Percentiles rank a stretch among this genome's conserved stretches.
These are phyloP conservation scores for Cylindrodendrum hubeiense DNA, from an alignment of 2,329 filamentous ascomycete genomes.

Conservation along the genomic window DNA sequence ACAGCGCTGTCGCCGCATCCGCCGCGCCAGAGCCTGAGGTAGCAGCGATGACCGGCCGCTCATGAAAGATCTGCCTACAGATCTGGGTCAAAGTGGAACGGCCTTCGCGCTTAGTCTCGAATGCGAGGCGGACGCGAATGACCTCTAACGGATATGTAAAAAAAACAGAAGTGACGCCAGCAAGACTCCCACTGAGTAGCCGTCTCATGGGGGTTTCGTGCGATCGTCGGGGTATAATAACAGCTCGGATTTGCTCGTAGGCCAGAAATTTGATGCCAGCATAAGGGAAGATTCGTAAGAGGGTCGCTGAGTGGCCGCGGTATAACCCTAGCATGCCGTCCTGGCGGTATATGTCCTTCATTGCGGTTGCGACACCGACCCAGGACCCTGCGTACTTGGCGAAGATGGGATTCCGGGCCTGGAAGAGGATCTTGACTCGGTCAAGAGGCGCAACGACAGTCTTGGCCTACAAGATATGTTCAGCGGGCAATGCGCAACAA, in stretches of 20 bases:
- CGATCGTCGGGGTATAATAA: constrained; percentile 77
- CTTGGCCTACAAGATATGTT: constrained; percentile 75
- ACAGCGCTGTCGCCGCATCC: constrained; percentile 56
- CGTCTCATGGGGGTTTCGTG: constrained; percentile 87
- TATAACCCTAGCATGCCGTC: constrained; percentile 85
- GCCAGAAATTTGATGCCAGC: constrained; percentile 98
- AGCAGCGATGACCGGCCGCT: constrained; percentile 64
- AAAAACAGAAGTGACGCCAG: constrained; percentile 92
- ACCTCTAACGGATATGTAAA: constrained; percentile 97
- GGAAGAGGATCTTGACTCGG: constrained; percentile 98
- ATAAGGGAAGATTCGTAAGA: constrained; percentile 96
- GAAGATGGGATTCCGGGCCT: constrained; percentile 94
- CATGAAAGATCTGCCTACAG: constrained; percentile 87
- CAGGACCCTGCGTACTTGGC: constrained; percentile 92
- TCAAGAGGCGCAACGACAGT: constrained; percentile 95
- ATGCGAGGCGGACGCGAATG: constrained; percentile 90
- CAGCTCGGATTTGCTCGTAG: constrained; percentile 92
- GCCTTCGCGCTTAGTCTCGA: constrained; percentile 85
- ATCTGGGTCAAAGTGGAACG: constrained; percentile 80
- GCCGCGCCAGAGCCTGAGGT: constrained; percentile 51
- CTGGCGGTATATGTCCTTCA: constrained; percentile 82
- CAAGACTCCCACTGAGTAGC: constrained; percentile 78
- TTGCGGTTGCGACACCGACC: constrained; percentile 84
- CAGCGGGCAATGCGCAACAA: constrained; percentile 4
- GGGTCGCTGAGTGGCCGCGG: constrained; percentile 92